Evolutionary conservation across 2,329 filamentous ascomycete species (phyloP).

Genomic region (Ophiostoma triangulosporum): DNA sequence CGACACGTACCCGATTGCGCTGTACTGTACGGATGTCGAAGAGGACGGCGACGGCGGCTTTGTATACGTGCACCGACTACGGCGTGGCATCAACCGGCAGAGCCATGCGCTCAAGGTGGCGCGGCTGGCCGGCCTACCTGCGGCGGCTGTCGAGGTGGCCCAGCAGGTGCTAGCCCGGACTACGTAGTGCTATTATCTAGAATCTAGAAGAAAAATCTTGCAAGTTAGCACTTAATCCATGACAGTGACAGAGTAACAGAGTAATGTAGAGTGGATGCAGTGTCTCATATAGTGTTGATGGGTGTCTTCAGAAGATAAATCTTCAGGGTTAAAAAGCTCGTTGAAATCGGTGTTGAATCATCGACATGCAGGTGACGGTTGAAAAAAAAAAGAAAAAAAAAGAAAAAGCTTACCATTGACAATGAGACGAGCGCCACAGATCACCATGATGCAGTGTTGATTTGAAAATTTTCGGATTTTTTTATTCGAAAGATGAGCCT

Average conservation of each 20-base stretch:
- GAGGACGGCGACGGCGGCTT: slow-evolving; percentile 62
- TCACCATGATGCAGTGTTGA: slow-evolving; percentile 4
- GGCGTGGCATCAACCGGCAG: slow-evolving; percentile 67
- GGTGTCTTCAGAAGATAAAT: slow-evolving; percentile 42
- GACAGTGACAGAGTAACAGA: neutral
- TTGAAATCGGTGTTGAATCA: slow-evolving; percentile 39
- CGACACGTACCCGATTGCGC: slow-evolving; percentile 37
- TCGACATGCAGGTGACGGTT: slow-evolving; percentile 23
- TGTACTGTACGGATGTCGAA: slow-evolving; percentile 80
- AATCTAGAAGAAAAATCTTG: neutral
- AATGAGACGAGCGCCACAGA: neutral
- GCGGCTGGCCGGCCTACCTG: slow-evolving; percentile 66
- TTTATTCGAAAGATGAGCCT: slow-evolving; percentile 8
- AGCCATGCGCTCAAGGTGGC: slow-evolving; percentile 97
- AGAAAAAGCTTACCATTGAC: slow-evolving; percentile 29
- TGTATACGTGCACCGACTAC: slow-evolving; percentile 73
- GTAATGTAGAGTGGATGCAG: slow-evolving; percentile 9
- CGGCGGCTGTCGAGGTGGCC: slow-evolving; percentile 56
- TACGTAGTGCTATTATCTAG: neutral
- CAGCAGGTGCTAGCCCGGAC: slow-evolving; percentile 34
- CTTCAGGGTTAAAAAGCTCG: slow-evolving; percentile 59
- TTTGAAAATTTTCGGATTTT: slow-evolving; percentile 9
- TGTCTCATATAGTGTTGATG: slow-evolving; percentile 47
- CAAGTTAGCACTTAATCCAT: neutral
- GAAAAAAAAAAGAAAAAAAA: slow-evolving; percentile 8